Evolutionary conservation across 352 stramenopile genomes (phyloP).

Genomic region (Phytopythium cucurbitacearum): DNA sequence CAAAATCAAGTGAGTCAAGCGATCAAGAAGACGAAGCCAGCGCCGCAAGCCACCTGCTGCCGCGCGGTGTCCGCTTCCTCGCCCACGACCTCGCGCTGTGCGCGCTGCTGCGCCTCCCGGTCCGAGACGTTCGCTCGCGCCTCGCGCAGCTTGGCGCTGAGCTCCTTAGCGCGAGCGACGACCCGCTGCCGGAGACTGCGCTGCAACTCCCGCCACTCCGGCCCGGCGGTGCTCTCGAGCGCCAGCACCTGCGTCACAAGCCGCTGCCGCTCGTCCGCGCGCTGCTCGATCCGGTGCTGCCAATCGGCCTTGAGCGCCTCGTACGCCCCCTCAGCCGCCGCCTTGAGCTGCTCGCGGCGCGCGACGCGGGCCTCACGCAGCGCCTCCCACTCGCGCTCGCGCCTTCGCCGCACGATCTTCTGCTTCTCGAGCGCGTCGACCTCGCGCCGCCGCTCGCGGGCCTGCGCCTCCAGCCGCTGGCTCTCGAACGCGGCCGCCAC

Average conservation of each 20-base stretch:
- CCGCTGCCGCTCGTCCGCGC: conserved; percentile 12
- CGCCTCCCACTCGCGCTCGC: conserved; percentile 55
- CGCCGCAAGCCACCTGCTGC: conserved; percentile 13
- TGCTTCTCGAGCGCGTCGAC: conserved; percentile 59
- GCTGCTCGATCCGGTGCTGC: conserved; percentile 29
- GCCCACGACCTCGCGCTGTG: conserved; percentile 42
- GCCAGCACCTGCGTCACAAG: conserved; percentile 49
- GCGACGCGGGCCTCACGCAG: conserved; percentile 37
- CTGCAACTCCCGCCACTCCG: conserved; percentile 39
- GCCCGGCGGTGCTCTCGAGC: conserved; percentile 13
- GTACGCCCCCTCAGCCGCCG: conserved; percentile 28
- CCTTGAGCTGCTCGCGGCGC: conserved; percentile 37
- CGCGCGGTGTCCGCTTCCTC: conserved; percentile 50
- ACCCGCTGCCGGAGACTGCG: conserved; percentile 28
- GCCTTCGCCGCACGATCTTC: conserved; percentile 46
- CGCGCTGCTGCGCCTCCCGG: conserved; percentile 41
- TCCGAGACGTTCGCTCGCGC: conserved; percentile 35
- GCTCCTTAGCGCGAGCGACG: conserved; percentile 28
- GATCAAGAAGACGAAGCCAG: background rate
- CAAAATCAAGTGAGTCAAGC: conserved; percentile 3
- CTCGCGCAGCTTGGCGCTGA: conserved; percentile 42
- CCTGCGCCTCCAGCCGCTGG: conserved; percentile 39
- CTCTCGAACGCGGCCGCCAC: conserved; percentile 51
- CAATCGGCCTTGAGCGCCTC: conserved; percentile 38
- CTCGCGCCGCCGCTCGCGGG: conserved; percentile 33